These are phyloP conservation scores for Seiridium cupressi DNA, from an alignment of 2,329 filamentous ascomycete genomes.

Conservation along the genomic window DNA sequence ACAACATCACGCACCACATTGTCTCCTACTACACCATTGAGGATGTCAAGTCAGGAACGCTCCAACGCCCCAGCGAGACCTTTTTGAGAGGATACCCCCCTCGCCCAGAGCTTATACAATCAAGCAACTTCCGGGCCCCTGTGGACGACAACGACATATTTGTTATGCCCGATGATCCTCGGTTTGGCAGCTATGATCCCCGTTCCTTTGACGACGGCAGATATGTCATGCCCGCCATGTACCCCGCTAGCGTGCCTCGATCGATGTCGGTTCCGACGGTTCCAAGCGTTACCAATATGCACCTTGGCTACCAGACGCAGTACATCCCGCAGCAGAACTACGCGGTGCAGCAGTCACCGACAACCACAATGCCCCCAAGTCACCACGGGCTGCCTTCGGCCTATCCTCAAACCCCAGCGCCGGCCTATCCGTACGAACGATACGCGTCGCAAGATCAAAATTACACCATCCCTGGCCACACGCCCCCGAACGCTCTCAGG, in stretches of 20 bases:
- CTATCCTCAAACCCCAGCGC: not conserved
- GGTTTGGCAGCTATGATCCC: not conserved
- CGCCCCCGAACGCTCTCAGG: not conserved
- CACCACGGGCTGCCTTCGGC: not conserved
- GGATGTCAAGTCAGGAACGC: conserved; percentile 65
- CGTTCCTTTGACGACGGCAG: not conserved
- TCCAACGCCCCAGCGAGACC: conserved; percentile 50
- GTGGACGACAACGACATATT: conserved; percentile 49
- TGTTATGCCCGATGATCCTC: conserved; percentile 10
- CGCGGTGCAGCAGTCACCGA: not conserved
- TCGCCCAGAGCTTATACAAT: conserved; percentile 55
- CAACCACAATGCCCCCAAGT: not conserved
- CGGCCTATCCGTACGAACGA: not conserved
- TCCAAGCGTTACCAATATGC: not conserved
- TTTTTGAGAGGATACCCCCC: conserved; percentile 21
- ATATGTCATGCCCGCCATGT: not conserved
- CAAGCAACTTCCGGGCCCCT: conserved; percentile 65
- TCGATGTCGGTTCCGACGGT: conserved; percentile 13
- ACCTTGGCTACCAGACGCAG: not conserved
- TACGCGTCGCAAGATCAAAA: not conserved
- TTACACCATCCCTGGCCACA: not conserved
- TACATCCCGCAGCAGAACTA: not conserved
- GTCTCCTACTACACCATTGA: conserved; percentile 86
- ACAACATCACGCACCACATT: conserved; percentile 76
- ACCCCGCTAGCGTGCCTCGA: not conserved